Conservation (phyloP, 2,329 filamentous ascomycete genomes). For the Pseudocercospora fijiensis region DNA sequence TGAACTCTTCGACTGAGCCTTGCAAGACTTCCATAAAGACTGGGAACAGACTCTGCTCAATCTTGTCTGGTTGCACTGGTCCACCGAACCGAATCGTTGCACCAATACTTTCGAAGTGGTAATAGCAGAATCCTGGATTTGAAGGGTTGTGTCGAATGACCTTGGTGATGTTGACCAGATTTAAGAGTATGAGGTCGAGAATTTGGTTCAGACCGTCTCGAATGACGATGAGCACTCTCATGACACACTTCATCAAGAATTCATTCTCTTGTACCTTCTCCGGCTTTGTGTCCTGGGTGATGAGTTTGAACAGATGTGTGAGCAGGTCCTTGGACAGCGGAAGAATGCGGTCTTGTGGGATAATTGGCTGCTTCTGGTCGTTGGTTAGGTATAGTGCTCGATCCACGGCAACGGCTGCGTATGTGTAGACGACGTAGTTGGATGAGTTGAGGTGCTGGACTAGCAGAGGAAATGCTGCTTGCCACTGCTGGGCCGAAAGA, state of each 20-base stretch:
- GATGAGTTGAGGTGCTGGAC: constrained; percentile 86
- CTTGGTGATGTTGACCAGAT: constrained; percentile 84
- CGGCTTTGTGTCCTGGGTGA: constrained; percentile 78
- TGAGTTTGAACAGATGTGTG: constrained; percentile 84
- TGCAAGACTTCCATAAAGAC: constrained; percentile 79
- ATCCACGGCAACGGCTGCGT: constrained; percentile 95
- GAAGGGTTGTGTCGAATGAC: constrained; percentile 93
- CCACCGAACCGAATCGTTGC: constrained; percentile 79
- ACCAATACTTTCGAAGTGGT: constrained; percentile 91
- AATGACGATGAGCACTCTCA: constrained; percentile 94
- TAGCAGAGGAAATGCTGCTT: constrained; percentile 80
- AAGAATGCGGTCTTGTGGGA: constrained; percentile 74
- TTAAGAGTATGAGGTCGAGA: constrained; percentile 73
- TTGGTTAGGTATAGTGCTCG: constrained; percentile 82
- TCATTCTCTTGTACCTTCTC: constrained; percentile 98
- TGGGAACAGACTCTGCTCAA: constrained; percentile 78
- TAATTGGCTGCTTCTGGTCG: constrained; percentile 71
- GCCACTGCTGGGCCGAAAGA: constrained; percentile 88
- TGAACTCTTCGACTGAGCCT: constrained; percentile 87
- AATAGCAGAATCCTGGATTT: constrained; percentile 98
- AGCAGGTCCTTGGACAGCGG: constrained; percentile 82
- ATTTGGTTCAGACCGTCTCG: constrained; percentile 75
- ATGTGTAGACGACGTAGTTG: constrained; percentile 97
- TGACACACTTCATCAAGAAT: constrained; percentile 97
- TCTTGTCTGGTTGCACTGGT: constrained; percentile 65